phyloP scores from a whole-genome alignment of 495 filamentous ascomycete genomes.

The Neurospora tetrasperma region DNA sequence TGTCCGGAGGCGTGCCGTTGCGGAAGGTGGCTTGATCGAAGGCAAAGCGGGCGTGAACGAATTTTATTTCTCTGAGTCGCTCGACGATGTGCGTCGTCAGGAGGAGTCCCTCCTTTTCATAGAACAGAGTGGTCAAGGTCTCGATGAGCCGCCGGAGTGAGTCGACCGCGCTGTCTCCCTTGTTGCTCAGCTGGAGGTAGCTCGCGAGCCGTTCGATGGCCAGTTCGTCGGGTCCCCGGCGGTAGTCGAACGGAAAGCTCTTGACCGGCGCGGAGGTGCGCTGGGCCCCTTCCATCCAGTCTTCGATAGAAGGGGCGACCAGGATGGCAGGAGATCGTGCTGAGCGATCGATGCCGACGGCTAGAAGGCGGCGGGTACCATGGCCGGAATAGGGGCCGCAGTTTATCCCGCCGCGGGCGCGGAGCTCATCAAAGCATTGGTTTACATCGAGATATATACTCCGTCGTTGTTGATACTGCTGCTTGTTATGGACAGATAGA shows the following conservation, averaged over 20 bases:
- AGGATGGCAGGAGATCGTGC: slow-evolving; percentile 56
- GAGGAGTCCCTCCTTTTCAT: slow-evolving; percentile 56
- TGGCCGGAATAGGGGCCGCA: slow-evolving; percentile 34
- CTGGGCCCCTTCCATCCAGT: slow-evolving; percentile 23
- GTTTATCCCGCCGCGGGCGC: slow-evolving; percentile 34
- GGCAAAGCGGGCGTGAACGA: slow-evolving; percentile 42
- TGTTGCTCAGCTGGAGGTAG: slow-evolving; percentile 15
- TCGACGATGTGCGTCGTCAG: slow-evolving; percentile 41
- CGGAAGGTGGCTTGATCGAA: slow-evolving; percentile 76
- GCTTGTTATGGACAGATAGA: background rate
- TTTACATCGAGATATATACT: slow-evolving; percentile 48
- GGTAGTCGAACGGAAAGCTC: slow-evolving; percentile 56
- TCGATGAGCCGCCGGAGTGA: slow-evolving; percentile 42
- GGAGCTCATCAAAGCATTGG: slow-evolving; percentile 51
- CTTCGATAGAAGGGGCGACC: slow-evolving; percentile 43
- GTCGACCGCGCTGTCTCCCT: slow-evolving; percentile 8
- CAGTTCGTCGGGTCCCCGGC: slow-evolving; percentile 35
- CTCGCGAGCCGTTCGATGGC: slow-evolving; percentile 33
- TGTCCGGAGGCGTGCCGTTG: slow-evolving; percentile 51
- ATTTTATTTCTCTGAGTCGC: slow-evolving; percentile 31
- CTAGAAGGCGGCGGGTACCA: slow-evolving; percentile 33
- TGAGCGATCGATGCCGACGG: slow-evolving; percentile 56
- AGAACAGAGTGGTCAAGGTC: slow-evolving; percentile 50
- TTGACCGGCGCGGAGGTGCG: slow-evolving; percentile 24
- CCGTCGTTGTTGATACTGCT: slow-evolving; percentile 34